Conservation (phyloP, 495 filamentous ascomycete species). For the Aspergillus wentii region DNA sequence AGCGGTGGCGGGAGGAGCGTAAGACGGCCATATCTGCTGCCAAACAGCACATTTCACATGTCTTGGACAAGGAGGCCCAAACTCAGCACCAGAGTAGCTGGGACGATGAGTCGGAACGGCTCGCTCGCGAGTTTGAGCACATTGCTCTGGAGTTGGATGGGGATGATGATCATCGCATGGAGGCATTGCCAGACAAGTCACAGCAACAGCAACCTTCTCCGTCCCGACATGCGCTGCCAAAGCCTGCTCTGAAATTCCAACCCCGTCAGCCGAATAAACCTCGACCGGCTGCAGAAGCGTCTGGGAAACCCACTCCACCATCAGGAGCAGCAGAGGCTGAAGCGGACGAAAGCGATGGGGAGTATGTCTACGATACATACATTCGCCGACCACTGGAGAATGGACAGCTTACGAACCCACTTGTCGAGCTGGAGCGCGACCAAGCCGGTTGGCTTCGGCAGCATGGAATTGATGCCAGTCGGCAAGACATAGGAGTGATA, state of each 20-base stretch:
- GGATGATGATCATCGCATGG: conserved; percentile 3
- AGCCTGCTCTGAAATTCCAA: conserved; percentile 34
- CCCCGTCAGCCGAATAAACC: conserved; percentile 30
- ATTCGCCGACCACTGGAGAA: conserved; percentile 40
- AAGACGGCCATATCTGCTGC: conserved; percentile 33
- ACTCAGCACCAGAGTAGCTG: conserved; percentile 28
- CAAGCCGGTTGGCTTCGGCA: conserved; percentile 24
- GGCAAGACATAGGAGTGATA: conserved; percentile 49
- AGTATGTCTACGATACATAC: conserved; percentile 63
- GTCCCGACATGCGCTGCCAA: conserved; percentile 12
- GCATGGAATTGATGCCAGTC: conserved; percentile 24
- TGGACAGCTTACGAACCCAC: conserved; percentile 26
- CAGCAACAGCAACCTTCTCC: neutral
- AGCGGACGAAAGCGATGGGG: conserved; percentile 40
- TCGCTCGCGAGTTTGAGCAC: conserved; percentile 42
- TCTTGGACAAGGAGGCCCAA: conserved; percentile 28
- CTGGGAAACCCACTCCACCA: conserved; percentile 8
- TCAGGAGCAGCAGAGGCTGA: conserved; percentile 2
- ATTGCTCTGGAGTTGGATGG: conserved; percentile 41
- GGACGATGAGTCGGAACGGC: conserved; percentile 39
- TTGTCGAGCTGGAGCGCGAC: conserved; percentile 24
- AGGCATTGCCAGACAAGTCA: neutral
- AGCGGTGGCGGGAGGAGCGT: conserved; percentile 36
- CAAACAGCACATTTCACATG: conserved; percentile 32
- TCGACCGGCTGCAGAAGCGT: conserved; percentile 10